These are phyloP conservation scores for Trichoderma atroviride DNA, from an alignment of 2,329 filamentous ascomycete species.

Conservation along the genomic window DNA sequence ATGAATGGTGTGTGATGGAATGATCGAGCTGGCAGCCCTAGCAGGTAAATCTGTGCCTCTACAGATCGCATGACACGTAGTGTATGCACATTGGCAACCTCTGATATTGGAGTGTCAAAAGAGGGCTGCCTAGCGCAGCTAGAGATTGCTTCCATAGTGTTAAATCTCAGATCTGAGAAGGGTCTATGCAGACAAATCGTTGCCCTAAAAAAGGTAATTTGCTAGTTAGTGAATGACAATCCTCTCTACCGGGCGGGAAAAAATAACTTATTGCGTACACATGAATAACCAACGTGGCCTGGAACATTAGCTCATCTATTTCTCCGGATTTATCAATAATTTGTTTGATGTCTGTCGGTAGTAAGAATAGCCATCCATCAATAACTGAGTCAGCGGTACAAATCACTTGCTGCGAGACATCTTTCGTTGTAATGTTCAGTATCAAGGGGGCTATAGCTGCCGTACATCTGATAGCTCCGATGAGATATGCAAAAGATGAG, in stretches of 20 bases:
- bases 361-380: not conserved
- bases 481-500: constrained; percentile 4
- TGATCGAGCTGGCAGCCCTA: not conserved
- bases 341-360: not conserved
- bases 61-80: not conserved
- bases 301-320: constrained; percentile 2
- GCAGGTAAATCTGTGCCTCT: not conserved
- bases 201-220: not conserved
- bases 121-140: not conserved
- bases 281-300: not conserved
- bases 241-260: not conserved
- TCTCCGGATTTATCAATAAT: not conserved
- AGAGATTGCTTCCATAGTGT: not conserved
- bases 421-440: not conserved
- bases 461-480: not conserved
- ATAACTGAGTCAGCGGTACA: not conserved
- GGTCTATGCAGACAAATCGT: not conserved
- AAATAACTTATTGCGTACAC: not conserved
- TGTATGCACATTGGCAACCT: not conserved
- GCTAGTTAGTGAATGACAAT: not conserved
- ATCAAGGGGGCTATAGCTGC: not conserved
- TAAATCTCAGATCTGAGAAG: not conserved
- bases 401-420: not conserved
- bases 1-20: not conserved
- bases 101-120: not conserved